Conservation (phyloP, 2,329 filamentous ascomycete genomes). For the Kalmusia sp. region DNA sequence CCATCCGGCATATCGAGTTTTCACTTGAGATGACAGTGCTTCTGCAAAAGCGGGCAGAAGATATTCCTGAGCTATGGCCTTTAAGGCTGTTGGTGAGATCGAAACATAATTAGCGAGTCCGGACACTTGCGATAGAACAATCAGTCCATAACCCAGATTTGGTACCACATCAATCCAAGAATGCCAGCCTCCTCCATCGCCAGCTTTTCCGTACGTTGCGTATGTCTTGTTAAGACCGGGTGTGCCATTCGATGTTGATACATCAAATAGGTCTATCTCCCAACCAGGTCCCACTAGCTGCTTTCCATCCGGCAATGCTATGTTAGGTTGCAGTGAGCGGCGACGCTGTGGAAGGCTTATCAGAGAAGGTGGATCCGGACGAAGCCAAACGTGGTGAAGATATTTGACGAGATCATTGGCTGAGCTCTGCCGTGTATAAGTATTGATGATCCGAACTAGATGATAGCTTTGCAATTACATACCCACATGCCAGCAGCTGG, state of each 20-base stretch:
- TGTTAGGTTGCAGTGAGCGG: constrained; percentile 28
- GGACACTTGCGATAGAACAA: constrained; percentile 29
- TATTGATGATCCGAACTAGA: neutral
- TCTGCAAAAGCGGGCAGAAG: constrained; percentile 35
- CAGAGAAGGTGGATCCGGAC: constrained; percentile 21
- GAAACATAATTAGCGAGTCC: constrained; percentile 20
- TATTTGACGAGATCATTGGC: constrained; percentile 37
- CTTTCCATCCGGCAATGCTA: constrained; percentile 31
- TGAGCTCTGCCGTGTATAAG: constrained; percentile 24
- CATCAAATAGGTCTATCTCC: constrained; percentile 32
- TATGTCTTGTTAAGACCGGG: constrained; percentile 27
- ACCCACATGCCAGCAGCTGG: constrained; percentile 41
- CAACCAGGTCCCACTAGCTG: constrained; percentile 38
- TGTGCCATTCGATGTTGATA: constrained; percentile 18
- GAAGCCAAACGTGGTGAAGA: constrained; percentile 33
- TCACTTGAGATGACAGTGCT: constrained; percentile 20
- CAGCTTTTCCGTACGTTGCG: constrained; percentile 39
- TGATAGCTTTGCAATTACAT: neutral
- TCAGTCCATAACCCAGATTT: constrained; percentile 38
- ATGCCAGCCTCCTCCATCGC: constrained; percentile 40
- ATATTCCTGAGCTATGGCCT: constrained; percentile 27
- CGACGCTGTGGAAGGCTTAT: constrained; percentile 36
- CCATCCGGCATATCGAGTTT: constrained; percentile 28
- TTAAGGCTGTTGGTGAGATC: constrained; percentile 24
- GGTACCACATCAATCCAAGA: constrained; percentile 40